phyloP scores from a whole-genome alignment of 2,329 filamentous ascomycete species.

The Domatiomyces globalis region DNA sequence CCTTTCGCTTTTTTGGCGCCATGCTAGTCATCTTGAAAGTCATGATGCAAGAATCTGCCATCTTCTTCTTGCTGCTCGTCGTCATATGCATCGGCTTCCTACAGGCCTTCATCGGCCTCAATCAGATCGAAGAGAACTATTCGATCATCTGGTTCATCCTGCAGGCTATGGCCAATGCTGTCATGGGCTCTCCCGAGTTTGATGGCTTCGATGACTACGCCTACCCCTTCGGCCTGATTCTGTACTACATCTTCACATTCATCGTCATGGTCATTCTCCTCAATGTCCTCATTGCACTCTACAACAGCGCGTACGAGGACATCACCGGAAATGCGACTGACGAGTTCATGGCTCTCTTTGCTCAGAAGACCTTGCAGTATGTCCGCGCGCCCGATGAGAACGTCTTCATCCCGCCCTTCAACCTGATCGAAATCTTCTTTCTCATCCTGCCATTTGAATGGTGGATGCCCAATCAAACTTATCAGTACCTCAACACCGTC shows the following conservation, averaged over 20 bases:
- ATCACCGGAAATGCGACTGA: slow-evolving; percentile 87
- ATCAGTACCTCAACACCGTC: slow-evolving; percentile 71
- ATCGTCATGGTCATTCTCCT: slow-evolving; percentile 89
- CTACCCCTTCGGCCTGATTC: slow-evolving; percentile 80
- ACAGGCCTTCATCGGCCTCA: slow-evolving; percentile 85
- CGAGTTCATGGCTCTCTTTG: slow-evolving; percentile 86
- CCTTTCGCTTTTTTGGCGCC: slow-evolving; percentile 86
- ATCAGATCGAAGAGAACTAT: slow-evolving; percentile 61
- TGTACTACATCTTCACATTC: slow-evolving; percentile 97
- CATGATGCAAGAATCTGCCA: slow-evolving; percentile 86
- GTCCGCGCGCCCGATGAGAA: slow-evolving; percentile 95
- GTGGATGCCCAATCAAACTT: slow-evolving; percentile 68
- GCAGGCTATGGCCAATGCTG: slow-evolving; percentile 61
- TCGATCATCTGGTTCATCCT: slow-evolving; percentile 29
- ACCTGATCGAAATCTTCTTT: slow-evolving; percentile 73
- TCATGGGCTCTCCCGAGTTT: slow-evolving; percentile 89
- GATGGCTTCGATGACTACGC: slow-evolving; percentile 77
- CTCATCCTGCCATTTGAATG: slow-evolving; percentile 77
- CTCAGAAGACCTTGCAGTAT: slow-evolving; percentile 91
- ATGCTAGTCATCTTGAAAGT: slow-evolving; percentile 96
- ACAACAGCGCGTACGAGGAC: slow-evolving; percentile 91
- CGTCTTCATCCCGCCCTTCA: slow-evolving; percentile 92
- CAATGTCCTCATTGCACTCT: slow-evolving; percentile 92
- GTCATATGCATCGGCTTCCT: slow-evolving; percentile 69
- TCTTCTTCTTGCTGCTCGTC: slow-evolving; percentile 83